Evolutionary conservation across 2,329 filamentous ascomycete genomes (phyloP).

Genomic region (Colletotrichum sp.): DNA sequence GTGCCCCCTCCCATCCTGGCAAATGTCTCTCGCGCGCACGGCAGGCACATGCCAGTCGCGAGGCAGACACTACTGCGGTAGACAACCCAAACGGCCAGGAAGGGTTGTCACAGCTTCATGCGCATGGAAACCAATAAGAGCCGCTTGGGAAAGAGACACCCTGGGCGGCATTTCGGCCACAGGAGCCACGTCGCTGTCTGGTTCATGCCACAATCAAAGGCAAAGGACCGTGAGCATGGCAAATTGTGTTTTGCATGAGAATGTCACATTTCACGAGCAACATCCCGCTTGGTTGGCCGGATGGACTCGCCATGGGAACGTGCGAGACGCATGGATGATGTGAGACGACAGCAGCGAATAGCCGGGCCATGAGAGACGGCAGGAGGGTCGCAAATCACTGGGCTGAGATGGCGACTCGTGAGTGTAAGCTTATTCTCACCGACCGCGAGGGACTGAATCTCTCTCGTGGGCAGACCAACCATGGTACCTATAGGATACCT

Average conservation of each 20-base stretch:
- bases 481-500: neutral
- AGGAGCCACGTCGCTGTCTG: slow-evolving; percentile 8
- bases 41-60: slow-evolving; percentile 12
- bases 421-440: slow-evolving; percentile 19
- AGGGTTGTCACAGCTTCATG: slow-evolving; percentile 12
- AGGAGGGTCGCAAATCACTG: neutral
- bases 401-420: neutral
- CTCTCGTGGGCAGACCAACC: neutral
- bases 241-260: neutral
- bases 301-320: neutral
- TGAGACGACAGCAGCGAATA: slow-evolving; percentile 10
- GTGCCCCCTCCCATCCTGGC: neutral
- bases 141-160: neutral
- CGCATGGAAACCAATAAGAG: slow-evolving; percentile 9
- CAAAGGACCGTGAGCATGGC: neutral
- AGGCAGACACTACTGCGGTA: neutral
- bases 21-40: neutral
- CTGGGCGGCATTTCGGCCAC: neutral
- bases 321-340: slow-evolving; percentile 15
- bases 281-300: slow-evolving; percentile 8
- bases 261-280: neutral
- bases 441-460: neutral
- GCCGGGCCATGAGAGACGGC: neutral
- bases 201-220: neutral
- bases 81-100: neutral